A percentile compares a stretch with the other conserved stretches of the same genome.
Conservation (phyloP, 805 yeast genomes). For the Candida insectorum region DNA sequence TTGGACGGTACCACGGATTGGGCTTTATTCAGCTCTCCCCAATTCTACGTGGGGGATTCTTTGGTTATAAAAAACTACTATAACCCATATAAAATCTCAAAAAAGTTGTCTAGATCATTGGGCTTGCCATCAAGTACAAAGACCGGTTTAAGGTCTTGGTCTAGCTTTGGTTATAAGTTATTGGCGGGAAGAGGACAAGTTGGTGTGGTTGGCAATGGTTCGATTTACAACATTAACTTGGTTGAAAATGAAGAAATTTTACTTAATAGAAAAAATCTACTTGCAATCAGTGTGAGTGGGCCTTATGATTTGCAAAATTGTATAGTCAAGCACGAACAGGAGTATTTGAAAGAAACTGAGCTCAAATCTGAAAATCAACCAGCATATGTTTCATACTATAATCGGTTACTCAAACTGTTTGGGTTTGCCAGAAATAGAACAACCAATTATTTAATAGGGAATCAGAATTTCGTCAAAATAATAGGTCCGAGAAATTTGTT, state of each 20-base stretch:
- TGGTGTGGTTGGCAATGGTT: slow-evolving; percentile 54
- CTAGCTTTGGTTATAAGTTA: slow-evolving; percentile 41
- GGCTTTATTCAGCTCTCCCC: slow-evolving; percentile 52
- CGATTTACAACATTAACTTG: slow-evolving; percentile 46
- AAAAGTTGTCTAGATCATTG: slow-evolving; percentile 22
- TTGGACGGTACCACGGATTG: slow-evolving; percentile 63
- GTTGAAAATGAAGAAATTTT: slow-evolving; percentile 46
- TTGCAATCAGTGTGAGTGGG: slow-evolving; percentile 52
- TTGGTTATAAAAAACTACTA: slow-evolving; percentile 34
- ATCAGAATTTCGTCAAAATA: slow-evolving; percentile 45
- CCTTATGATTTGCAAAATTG: slow-evolving; percentile 42
- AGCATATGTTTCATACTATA: neutral
- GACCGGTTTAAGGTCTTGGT: slow-evolving; percentile 41
- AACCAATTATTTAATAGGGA: slow-evolving; percentile 22
- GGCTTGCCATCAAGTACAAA: slow-evolving; percentile 18
- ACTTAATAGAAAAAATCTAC: slow-evolving; percentile 42
- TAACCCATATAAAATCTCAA: slow-evolving; percentile 39
- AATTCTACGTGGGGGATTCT: slow-evolving; percentile 53
- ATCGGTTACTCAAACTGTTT: neutral
- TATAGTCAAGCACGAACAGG: slow-evolving; percentile 24
- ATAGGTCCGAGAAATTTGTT: slow-evolving; percentile 54
- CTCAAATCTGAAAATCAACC: neutral
- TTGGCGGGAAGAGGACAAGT: slow-evolving; percentile 57
- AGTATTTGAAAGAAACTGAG: neutral
- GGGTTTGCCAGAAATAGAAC: slow-evolving; percentile 1